A percentile compares a stretch with the other conserved stretches of the same genome.
phyloP scores from a whole-genome alignment of 2,329 filamentous ascomycete genomes.

The Aspergillus latus region DNA sequence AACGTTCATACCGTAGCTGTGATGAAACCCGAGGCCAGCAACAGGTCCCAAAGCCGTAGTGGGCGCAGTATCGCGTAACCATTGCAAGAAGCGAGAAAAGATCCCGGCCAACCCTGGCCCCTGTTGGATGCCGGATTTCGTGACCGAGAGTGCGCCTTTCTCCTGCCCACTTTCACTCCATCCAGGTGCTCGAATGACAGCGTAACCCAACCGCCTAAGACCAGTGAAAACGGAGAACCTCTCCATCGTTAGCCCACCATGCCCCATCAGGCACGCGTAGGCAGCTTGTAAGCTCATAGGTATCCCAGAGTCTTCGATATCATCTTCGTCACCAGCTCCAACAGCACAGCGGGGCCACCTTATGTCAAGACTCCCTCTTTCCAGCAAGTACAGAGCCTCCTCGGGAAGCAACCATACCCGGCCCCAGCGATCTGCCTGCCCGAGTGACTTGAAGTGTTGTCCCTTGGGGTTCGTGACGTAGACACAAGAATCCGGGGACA shows the following conservation, averaged over 20 bases:
- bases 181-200: conserved; percentile 68
- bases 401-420: conserved; percentile 85
- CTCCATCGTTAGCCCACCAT: conserved; percentile 65
- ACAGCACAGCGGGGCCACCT: conserved; percentile 66
- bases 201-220: conserved; percentile 79
- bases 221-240: conserved; percentile 86
- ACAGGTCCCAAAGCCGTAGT: conserved; percentile 49
- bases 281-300: conserved; percentile 89
- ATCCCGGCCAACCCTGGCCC: conserved; percentile 31
- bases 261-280: conserved; percentile 79
- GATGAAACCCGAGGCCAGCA: conserved; percentile 54
- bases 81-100: conserved; percentile 34
- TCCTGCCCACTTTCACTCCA: conserved; percentile 39
- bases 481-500: conserved; percentile 49
- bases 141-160: conserved; percentile 9
- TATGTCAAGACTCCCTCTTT: conserved; percentile 82
- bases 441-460: conserved; percentile 72
- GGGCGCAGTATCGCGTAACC: conserved; percentile 30
- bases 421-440: conserved; percentile 63
- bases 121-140: conserved; percentile 10
- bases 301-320: conserved; percentile 62
- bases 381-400: conserved; percentile 84
- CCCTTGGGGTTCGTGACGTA: conserved; percentile 71
- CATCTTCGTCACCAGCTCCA: conserved; percentile 27
- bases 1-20: conserved; percentile 49